Evolutionary conservation across 495 filamentous ascomycete genomes (phyloP), one percentile per base, ranked within the genome.

Genomic region (Hypoxylon fragiforme): DNA sequence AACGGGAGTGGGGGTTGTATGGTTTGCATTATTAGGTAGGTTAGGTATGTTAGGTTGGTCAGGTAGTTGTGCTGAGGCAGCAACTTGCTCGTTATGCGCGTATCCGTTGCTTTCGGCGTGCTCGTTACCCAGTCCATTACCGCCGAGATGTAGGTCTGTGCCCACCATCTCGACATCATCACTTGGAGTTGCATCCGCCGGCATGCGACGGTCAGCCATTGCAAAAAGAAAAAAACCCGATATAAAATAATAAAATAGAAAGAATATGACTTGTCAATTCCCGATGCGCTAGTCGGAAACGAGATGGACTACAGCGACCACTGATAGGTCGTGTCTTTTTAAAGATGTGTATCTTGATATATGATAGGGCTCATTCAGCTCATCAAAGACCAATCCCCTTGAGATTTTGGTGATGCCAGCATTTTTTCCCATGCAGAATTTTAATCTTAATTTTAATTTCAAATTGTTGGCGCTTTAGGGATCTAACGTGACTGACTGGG

Each of bases 151-250:
- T 28, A 26, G 39, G 18, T 55, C 31, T n/a, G 44, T 47, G 20
- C 48, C 48, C 35, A 26, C 52, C 58, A 62, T 62, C 47, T 62
- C 43, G 16, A 62, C 36, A 16, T 62, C 58, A 12, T 62, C 47
- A 16, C 43, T 40, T 14, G 52, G 26, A 18, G 38, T 28, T 7
- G 30, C 36, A 39, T 49, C 48, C 9, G 30, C 24, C 38, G 31
- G 19, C 34, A 57, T 43, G 38, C 44, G 34, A 50, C 42, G 43
- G 32, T 52, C 52, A 31, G 50, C 43, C 47, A 44, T 48, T 16
- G 12, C n/a, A 43, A 34, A 41, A n/a, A n/a, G n/a, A n/a, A n/a
- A n/a, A n/a, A n/a, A n/a, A n/a, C n/a, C n/a, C n/a, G n/a, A n/a
- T n/a, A n/a, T n/a, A n/a, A n/a, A n/a, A n/a, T n/a, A n/a, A n/a